Evolutionary conservation across 2,329 filamentous ascomycete species (phyloP).

Genomic region (Cercospora janseana): DNA sequence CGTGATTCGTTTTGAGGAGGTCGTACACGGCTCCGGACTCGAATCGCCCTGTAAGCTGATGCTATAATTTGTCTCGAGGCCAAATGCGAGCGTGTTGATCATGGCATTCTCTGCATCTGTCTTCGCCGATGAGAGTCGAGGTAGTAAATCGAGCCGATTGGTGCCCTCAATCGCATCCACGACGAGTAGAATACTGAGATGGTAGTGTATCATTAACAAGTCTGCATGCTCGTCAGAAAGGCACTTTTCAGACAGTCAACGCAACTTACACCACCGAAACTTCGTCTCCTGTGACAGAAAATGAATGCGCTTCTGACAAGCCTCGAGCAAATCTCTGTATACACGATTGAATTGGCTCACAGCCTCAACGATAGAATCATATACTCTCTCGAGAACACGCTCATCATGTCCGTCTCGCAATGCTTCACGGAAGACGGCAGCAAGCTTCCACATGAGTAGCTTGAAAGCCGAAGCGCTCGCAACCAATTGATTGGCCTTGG

Average conservation of each 20-base stretch:
- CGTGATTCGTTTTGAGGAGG: background rate
- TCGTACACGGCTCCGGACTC: too few species aligned
- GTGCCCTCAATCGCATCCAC: conserved; percentile 16
- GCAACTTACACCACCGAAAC: conserved; percentile 11
- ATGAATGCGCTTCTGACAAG: conserved; percentile 14
- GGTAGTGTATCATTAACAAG: conserved; percentile 13
- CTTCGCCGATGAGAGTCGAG: conserved; percentile 9
- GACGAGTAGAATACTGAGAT: conserved; percentile 12
- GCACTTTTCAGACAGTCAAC: background rate
- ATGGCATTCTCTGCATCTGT: conserved; percentile 14
- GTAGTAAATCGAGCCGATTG: conserved; percentile 11
- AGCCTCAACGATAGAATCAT: conserved; percentile 8
- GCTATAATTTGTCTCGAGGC: conserved; percentile 12
- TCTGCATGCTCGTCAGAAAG: background rate
- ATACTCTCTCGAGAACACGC: conserved; percentile 8
- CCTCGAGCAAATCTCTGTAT: conserved; percentile 12
- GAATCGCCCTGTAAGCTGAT: background rate
- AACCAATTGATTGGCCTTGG: conserved; percentile 13
- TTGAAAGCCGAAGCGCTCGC: conserved; percentile 16
- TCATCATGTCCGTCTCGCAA: conserved; percentile 19
- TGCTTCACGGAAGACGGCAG: conserved; percentile 17
- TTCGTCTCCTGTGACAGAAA: conserved; percentile 16
- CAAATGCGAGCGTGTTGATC: conserved; percentile 15
- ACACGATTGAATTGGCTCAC: conserved; percentile 16
- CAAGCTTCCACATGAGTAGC: conserved; percentile 14